Evolutionary conservation across 2,329 filamentous ascomycete genomes (phyloP).

Genomic region (Arthrobotrys pseudoclavata): DNA sequence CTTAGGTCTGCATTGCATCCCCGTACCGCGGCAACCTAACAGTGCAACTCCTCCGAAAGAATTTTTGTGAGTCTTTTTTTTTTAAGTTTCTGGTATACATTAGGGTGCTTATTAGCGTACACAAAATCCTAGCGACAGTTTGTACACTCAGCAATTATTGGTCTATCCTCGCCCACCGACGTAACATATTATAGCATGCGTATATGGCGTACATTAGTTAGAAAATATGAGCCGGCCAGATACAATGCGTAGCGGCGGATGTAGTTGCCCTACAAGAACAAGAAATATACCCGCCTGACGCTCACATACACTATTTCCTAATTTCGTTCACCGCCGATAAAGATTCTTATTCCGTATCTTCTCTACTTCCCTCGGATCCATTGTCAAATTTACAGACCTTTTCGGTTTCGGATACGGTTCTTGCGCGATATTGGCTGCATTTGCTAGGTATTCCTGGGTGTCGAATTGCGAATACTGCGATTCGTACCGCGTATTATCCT

Average conservation of each 20-base stretch:
- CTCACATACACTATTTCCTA: background rate
- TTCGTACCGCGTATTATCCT: constrained; percentile 6
- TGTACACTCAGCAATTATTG: constrained; percentile 1
- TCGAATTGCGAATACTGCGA: constrained; percentile 20
- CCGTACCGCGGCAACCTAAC: constrained; percentile 8
- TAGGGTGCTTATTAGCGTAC: constrained; percentile 4
- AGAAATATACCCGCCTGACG: background rate
- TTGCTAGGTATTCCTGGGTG: background rate
- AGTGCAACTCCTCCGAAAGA: background rate
- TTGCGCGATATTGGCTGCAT: constrained; percentile 5
- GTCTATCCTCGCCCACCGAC: background rate
- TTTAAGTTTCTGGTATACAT: background rate
- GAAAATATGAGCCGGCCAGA: background rate
- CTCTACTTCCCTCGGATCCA: constrained; percentile 26
- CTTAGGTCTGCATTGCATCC: constrained; percentile 21
- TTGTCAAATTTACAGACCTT: constrained; percentile 9
- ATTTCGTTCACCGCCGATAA: constrained; percentile 30
- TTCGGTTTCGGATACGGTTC: background rate
- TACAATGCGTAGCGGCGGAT: background rate
- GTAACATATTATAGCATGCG: constrained; percentile 1
- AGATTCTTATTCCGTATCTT: constrained; percentile 9
- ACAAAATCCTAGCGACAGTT: background rate
- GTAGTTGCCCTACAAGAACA: background rate
- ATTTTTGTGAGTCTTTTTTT: background rate
- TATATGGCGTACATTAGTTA: constrained; percentile 23